Percentiles rank a stretch among this genome's conserved stretches.
Evolutionary conservation across 805 yeast species (phyloP).

Genomic region (Candida vartiovaarae): DNA sequence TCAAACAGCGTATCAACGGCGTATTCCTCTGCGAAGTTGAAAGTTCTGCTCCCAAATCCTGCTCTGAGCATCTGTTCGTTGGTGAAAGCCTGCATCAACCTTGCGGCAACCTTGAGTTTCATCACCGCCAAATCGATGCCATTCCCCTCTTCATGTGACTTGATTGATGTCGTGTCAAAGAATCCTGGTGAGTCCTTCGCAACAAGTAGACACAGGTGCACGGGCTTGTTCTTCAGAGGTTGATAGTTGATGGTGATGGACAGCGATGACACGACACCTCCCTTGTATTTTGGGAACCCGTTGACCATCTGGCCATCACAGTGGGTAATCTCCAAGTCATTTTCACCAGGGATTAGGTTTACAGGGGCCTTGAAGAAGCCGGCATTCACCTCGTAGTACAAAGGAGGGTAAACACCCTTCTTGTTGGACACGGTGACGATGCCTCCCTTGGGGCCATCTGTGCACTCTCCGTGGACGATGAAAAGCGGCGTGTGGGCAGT

Average conservation of each 20-base stretch:
- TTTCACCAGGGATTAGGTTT: constrained; percentile 64
- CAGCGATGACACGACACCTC: constrained; percentile 13
- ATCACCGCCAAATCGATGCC: constrained; percentile 61
- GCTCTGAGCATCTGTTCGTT: constrained; percentile 78
- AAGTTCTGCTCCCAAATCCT: constrained; percentile 74
- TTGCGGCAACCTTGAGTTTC: constrained; percentile 74
- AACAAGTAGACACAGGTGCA: constrained; percentile 72
- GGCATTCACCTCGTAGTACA: constrained; percentile 58
- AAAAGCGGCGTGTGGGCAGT: constrained; percentile 42
- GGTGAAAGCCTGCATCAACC: constrained; percentile 88
- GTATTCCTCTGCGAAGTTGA: constrained; percentile 66
- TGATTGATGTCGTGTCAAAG: constrained; percentile 63
- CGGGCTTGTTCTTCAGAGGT: constrained; percentile 64
- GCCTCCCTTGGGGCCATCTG: constrained; percentile 23
- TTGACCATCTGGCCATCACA: constrained; percentile 28
- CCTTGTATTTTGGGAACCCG: constrained; percentile 24
- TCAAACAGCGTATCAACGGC: constrained; percentile 44
- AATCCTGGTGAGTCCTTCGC: constrained; percentile 67
- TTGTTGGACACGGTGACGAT: constrained; percentile 37
- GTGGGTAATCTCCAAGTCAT: constrained; percentile 46
- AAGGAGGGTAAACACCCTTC: constrained; percentile 48
- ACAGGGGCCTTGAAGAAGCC: constrained; percentile 71
- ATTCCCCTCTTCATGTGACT: constrained; percentile 48
- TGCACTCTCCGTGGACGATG: constrained; percentile 41
- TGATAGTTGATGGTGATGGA: constrained; percentile 37